These are phyloP conservation scores for Fusarium sp. DNA, from an alignment of 2,329 filamentous ascomycete species.

Conservation along the genomic window DNA sequence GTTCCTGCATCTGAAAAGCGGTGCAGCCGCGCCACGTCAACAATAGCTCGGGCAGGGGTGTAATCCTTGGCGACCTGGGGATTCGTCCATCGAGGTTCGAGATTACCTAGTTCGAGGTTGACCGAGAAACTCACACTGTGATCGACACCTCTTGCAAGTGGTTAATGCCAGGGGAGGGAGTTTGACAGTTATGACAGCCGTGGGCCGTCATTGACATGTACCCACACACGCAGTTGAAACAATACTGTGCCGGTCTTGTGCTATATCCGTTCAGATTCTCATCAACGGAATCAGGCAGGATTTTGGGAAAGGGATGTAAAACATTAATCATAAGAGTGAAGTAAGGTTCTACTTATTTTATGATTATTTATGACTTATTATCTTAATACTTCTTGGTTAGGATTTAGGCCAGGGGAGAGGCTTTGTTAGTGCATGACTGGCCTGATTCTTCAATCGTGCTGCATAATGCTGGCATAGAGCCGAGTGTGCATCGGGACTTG, in stretches of 20 bases:
- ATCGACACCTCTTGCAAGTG: background rate
- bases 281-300: no score
- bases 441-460: no score
- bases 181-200: background rate
- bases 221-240: no score
- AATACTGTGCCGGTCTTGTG: no score
- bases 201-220: background rate
- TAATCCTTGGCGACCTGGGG: background rate
- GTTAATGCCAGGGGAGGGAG: background rate
- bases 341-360: no score
- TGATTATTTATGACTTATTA: no score
- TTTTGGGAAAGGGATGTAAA: no score
- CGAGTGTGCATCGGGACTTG: background rate
- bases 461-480: background rate
- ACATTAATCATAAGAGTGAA: no score
- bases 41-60: background rate
- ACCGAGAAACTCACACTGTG: background rate
- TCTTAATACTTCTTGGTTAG: no score
- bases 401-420: no score
- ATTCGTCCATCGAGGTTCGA: background rate
- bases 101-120: background rate
- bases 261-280: no score
- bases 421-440: no score
- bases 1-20: slow-evolving; percentile 52
- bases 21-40: slow-evolving; percentile 1